Percentiles rank a stretch among this genome's conserved stretches.
phyloP scores from a whole-genome alignment of 192 early-diverging fungal species.

The Podila clonocystis region DNA sequence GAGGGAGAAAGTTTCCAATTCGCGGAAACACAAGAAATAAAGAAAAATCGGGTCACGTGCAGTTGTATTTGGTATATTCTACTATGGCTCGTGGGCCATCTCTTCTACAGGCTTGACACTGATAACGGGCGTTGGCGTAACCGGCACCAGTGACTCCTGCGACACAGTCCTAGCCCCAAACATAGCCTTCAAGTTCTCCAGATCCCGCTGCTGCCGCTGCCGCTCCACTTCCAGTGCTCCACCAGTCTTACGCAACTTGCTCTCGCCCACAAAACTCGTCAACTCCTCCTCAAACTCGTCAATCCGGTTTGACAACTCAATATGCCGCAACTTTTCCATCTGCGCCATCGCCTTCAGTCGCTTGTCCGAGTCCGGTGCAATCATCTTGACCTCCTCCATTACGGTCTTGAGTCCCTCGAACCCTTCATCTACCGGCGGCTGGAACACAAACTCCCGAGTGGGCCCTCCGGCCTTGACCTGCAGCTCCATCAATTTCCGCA shows the following conservation, averaged over 20 bases:
- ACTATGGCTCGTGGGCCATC: no score
- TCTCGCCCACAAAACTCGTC: slow-evolving; percentile 66
- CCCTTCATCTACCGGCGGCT: slow-evolving; percentile 60
- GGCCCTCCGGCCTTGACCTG: slow-evolving; percentile 52
- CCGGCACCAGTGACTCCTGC: no score
- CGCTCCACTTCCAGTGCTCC: slow-evolving; percentile 78
- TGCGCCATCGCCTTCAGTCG: slow-evolving; percentile 69
- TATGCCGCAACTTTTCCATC: slow-evolving; percentile 67
- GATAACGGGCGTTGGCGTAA: no score
- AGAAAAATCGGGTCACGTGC: background rate
- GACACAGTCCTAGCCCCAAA: slow-evolving; percentile 16
- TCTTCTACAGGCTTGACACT: no score
- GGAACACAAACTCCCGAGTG: slow-evolving; percentile 64
- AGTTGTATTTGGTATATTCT: no score
- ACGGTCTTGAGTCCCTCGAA: slow-evolving; percentile 69
- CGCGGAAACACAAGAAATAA: no score
- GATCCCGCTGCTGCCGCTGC: slow-evolving; percentile 69
- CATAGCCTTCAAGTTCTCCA: slow-evolving; percentile 63
- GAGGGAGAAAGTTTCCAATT: background rate
- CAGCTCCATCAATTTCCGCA: slow-evolving; percentile 66
- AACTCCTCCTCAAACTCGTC: slow-evolving; percentile 81
- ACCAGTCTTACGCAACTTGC: slow-evolving; percentile 75
- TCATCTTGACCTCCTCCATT: slow-evolving; percentile 72
- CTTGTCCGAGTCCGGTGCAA: slow-evolving; percentile 68
- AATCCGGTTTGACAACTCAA: slow-evolving; percentile 70